Evolutionary conservation across 257 asterid species (phyloP).

Genomic region (Petunia secreta): DNA sequence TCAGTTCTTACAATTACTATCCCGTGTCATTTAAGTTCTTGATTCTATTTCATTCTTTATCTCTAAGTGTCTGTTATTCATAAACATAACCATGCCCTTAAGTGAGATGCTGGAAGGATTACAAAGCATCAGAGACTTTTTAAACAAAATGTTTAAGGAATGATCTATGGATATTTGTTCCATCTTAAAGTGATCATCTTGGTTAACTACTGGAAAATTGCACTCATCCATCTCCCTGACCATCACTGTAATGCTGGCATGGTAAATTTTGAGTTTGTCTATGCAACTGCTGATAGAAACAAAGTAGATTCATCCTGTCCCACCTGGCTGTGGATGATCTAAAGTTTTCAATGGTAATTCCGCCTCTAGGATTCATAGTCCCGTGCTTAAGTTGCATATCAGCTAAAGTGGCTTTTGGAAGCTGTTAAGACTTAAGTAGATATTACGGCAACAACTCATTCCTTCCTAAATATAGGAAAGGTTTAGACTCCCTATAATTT

Average conservation of each 20-base stretch:
- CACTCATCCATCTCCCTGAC: not conserved
- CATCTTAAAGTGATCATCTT: not conserved
- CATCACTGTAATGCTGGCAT: constrained; percentile 18
- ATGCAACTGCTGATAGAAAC: constrained; percentile 19
- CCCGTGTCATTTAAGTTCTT: not conserved
- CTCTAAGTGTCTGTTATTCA: constrained; percentile 15
- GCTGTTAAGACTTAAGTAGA: not conserved
- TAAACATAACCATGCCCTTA: not conserved
- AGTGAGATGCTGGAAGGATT: not conserved
- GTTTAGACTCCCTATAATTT: constrained; percentile 5
- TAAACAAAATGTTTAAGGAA: not conserved
- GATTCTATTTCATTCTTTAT: constrained; percentile 9
- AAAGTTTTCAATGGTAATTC: not conserved
- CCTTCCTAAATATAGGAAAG: not conserved
- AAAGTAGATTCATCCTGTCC: not conserved
- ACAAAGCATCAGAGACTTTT: not conserved
- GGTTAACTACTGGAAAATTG: constrained; percentile 4
- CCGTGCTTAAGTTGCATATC: not conserved
- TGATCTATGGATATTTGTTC: not conserved
- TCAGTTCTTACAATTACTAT: constrained; percentile 26
- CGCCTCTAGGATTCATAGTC: constrained; percentile 6
- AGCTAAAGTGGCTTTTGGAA: not conserved
- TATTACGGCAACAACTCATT: not conserved
- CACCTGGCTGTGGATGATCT: not conserved
- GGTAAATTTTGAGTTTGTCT: not conserved